Conservation (phyloP, 352 stramenopile species). For the Globisporangium cystogenes region DNA sequence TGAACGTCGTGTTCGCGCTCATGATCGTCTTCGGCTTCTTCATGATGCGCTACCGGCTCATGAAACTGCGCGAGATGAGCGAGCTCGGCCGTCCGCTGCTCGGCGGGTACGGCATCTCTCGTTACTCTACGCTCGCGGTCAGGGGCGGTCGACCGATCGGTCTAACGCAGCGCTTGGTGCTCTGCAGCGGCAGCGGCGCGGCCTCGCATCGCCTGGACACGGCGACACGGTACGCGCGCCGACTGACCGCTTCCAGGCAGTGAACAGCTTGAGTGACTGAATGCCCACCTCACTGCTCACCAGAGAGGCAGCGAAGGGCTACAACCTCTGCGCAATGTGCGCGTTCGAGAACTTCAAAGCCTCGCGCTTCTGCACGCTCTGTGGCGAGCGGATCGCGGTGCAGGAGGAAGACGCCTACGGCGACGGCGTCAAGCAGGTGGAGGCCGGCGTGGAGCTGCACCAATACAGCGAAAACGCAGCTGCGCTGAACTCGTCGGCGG, state of each 20-base stretch:
- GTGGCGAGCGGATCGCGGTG: slow-evolving; percentile 27
- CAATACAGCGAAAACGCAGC: neutral
- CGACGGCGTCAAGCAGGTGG: neutral
- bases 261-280: neutral
- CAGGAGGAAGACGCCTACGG: neutral
- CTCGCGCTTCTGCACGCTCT: slow-evolving; percentile 37
- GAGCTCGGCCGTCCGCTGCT: slow-evolving; percentile 51
- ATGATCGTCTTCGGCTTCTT: slow-evolving; percentile 44
- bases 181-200: slow-evolving; percentile 1
- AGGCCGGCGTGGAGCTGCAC: slow-evolving; percentile 3
- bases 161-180: neutral
- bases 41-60: slow-evolving; percentile 37
- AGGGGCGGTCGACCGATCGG: neutral
- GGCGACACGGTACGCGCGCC: slow-evolving; percentile 20
- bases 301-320: slow-evolving; percentile 45
- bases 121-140: too few relatives aligned
- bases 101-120: slow-evolving; percentile 26
- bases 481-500: slow-evolving; percentile 1
- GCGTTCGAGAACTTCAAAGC: slow-evolving; percentile 62
- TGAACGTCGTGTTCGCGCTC: slow-evolving; percentile 39
- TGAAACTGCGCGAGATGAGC: slow-evolving; percentile 35
- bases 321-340: slow-evolving; percentile 33
- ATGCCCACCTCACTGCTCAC: neutral
- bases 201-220: slow-evolving; percentile 46
- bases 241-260: neutral